Conservation (phyloP, 257 asterid species). For the Solanum piurae region DNA sequence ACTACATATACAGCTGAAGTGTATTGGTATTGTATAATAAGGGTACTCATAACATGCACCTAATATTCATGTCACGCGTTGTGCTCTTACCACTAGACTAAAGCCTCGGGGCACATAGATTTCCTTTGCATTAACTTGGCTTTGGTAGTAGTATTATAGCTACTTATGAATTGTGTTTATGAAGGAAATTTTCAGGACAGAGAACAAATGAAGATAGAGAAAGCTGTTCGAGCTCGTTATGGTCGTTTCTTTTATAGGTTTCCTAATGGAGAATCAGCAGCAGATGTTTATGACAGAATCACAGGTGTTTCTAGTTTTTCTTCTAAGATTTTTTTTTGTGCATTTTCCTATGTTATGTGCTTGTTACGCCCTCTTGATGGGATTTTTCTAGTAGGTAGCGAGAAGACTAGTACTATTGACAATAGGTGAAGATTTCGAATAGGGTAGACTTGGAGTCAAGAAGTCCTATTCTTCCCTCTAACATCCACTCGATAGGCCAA, state of each 20-base stretch:
- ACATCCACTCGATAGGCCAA: background rate
- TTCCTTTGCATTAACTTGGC: background rate
- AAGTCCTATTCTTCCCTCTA: background rate
- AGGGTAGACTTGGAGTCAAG: background rate
- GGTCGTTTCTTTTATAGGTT: conserved; percentile 70
- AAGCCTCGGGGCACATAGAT: background rate
- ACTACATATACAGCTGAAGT: background rate
- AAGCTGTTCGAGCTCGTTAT: conserved; percentile 46
- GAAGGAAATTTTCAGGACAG: conserved; percentile 69
- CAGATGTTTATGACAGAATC: conserved; percentile 76
- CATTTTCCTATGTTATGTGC: background rate
- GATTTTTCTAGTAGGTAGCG: background rate
- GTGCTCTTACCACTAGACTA: background rate
- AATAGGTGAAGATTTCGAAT: background rate
- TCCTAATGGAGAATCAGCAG: conserved; percentile 83
- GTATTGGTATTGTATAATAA: background rate
- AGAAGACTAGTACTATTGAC: background rate
- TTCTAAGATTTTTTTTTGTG: background rate
- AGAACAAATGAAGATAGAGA: conserved; percentile 58
- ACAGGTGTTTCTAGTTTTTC: conserved; percentile 30
- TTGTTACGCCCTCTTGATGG: background rate
- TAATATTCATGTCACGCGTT: background rate
- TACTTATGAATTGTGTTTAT: background rate
- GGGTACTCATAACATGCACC: background rate
- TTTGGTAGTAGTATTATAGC: background rate